A percentile compares a stretch with the other conserved stretches of the same genome.
Conservation (phyloP, 1,139 yeast species). For the Blastobotrys capitulatus region DNA sequence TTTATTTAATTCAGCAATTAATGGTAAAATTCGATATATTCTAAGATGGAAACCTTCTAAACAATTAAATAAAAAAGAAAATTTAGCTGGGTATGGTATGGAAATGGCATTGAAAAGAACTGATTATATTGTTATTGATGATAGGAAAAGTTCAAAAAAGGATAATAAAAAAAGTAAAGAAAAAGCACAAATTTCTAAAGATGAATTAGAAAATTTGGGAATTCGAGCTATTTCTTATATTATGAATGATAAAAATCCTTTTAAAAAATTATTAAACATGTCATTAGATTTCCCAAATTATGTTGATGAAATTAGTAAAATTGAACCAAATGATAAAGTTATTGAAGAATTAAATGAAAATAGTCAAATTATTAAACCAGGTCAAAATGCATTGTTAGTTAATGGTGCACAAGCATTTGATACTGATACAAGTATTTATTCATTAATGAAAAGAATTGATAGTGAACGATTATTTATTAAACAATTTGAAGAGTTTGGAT, state of each 20-base stretch:
- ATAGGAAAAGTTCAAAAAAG: conserved; percentile 32
- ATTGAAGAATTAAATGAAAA: conserved; percentile 24
- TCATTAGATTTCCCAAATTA: conserved; percentile 34
- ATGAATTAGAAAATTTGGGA: conserved; percentile 30
- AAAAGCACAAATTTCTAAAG: conserved; percentile 20
- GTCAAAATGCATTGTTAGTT: conserved; percentile 33
- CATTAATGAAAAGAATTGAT: conserved; percentile 29
- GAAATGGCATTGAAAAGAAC: conserved; percentile 57
- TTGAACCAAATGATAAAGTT: conserved; percentile 20
- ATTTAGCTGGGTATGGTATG: conserved; percentile 61
- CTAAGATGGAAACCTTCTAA: conserved; percentile 60
- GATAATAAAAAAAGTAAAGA: conserved; percentile 14
- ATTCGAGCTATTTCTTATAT: conserved; percentile 31
- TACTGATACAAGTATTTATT: conserved; percentile 25
- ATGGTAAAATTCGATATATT: conserved; percentile 65
- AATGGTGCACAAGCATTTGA: conserved; percentile 34
- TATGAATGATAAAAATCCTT: conserved; percentile 24
- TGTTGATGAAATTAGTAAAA: conserved; percentile 23
- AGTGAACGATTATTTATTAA: conserved; percentile 29
- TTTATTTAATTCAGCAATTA: conserved; percentile 52
- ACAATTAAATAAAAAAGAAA: conserved; percentile 24
- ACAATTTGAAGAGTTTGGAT: conserved; percentile 18
- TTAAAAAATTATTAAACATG: conserved; percentile 30
- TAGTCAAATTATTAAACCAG: conserved; percentile 23
- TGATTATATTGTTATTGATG: conserved; percentile 60